Evolutionary conservation across 345 rosid genomes (phyloP), one percentile per base, ranked within the genome.

Genomic region (Aquilaria yunnanensis): DNA sequence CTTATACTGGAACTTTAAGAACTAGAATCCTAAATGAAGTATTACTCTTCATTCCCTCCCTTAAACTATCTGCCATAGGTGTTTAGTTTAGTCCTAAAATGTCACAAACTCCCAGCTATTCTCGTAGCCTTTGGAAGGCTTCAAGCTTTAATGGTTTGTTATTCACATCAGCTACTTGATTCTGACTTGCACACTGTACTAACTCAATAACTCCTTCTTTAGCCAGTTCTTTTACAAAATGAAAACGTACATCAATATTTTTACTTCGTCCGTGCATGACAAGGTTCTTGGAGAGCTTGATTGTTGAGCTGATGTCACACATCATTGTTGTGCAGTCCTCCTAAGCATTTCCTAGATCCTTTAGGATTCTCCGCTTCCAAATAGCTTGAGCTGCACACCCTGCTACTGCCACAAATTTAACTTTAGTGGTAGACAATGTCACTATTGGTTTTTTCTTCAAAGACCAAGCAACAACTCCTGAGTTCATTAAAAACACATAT

Each of bases 121-220:
- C 12, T 14, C 62, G 12, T 23, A 45, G 12, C 62, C n/a, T 43
- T 31, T 41, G 0, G 51, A 43, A 59, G 1, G 47, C 13, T 12
- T 59, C 51, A n/a, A 60, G 37, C 43, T 47, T 60, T 5, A 60
- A 14, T 47, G 63, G 63, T 48, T 29, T 60, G 1, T 54, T 60
- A 54, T 47, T 47, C 14, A 60, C 2, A 14, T 60, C 54, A 7
- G 54, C 54, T 2, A 47, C 11, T 29, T 47, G 54, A 3, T 60
- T 34, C 14, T 16, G 3, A 3, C 34, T 29, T 9, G 5, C 1
- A 47, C 34, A 60, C 3, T 45, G 52, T 4, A 45, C 50, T 14
- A 60, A 60, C 13, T 60, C 52, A 0, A 60, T n/a, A 10, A 5
- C 12, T 2, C 46, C 16, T 9, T 6, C 60, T 3, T 57, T 32